Percentiles rank a stretch among this genome's conserved stretches.
These are phyloP conservation scores for Fusarium xylarioides DNA, from an alignment of 2,329 filamentous ascomycete species.

Conservation along the genomic window DNA sequence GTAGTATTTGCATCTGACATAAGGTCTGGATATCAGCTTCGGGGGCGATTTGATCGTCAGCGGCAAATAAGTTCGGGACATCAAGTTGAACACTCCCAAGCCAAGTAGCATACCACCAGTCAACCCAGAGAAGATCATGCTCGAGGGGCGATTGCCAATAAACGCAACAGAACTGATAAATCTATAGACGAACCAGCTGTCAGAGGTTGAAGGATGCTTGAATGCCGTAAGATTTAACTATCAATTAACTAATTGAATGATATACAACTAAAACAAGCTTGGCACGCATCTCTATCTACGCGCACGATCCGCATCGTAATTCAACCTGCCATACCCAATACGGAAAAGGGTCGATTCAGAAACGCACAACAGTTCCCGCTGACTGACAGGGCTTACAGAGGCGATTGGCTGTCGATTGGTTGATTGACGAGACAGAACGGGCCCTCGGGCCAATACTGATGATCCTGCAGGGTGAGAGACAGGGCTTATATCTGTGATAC, in stretches of 20 bases:
- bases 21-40: background rate
- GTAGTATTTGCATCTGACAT: background rate
- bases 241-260: no score
- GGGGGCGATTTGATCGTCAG: background rate
- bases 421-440: background rate
- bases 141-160: accelerated
- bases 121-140: accelerated
- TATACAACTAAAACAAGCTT: background rate
- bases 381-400: background rate
- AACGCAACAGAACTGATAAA: no score
- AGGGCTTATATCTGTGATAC: background rate
- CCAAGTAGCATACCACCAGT: background rate
- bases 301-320: background rate
- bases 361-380: background rate
- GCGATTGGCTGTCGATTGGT: background rate
- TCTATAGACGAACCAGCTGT: background rate
- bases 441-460: background rate
- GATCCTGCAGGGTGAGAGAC: background rate
- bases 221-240: background rate
- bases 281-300: background rate
- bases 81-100: background rate
- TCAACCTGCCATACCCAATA: background rate
- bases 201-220: background rate
- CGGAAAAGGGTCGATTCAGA: background rate
- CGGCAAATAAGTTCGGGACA: background rate